A percentile compares a stretch with the other conserved stretches of the same genome.
Conservation (phyloP, 192 early-diverging fungal genomes). For the Podila epigama region DNA sequence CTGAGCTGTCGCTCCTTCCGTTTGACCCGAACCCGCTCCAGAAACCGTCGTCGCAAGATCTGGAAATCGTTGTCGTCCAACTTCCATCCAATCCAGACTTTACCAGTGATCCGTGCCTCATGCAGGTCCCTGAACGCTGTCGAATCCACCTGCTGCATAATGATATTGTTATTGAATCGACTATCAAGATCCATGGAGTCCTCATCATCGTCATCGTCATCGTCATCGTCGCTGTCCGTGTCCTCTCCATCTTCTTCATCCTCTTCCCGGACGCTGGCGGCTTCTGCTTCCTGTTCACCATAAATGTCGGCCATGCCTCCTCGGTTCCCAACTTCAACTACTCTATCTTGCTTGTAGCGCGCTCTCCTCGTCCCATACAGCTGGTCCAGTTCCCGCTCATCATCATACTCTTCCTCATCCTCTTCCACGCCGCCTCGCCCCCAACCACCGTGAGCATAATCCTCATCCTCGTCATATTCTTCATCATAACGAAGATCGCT, state of each 20-base stretch:
- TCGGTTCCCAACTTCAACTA: background rate
- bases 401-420: background rate
- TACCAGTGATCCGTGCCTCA: constrained; percentile 31
- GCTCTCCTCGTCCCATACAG: background rate
- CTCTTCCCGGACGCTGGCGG: background rate
- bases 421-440: background rate
- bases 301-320: too few species aligned
- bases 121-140: constrained; percentile 10
- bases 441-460: background rate
- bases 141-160: constrained; percentile 44
- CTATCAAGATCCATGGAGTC: background rate
- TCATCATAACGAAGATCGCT: constrained; percentile 5
- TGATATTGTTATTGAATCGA: constrained; percentile 27
- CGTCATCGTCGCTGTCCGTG: background rate
- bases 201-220: background rate
- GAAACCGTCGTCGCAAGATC: background rate
- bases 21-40: background rate
- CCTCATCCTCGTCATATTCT: background rate
- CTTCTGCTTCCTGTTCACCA: too few species aligned
- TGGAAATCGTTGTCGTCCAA: constrained; percentile 11
- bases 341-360: background rate
- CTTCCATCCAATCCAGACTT: constrained; percentile 44
- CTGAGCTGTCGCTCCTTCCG: background rate
- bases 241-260: background rate
- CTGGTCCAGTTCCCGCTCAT: background rate